Base-by-base conservation (phyloP, 352 stramenopile genomes). In the Thraustochytrium striatum region DNA sequence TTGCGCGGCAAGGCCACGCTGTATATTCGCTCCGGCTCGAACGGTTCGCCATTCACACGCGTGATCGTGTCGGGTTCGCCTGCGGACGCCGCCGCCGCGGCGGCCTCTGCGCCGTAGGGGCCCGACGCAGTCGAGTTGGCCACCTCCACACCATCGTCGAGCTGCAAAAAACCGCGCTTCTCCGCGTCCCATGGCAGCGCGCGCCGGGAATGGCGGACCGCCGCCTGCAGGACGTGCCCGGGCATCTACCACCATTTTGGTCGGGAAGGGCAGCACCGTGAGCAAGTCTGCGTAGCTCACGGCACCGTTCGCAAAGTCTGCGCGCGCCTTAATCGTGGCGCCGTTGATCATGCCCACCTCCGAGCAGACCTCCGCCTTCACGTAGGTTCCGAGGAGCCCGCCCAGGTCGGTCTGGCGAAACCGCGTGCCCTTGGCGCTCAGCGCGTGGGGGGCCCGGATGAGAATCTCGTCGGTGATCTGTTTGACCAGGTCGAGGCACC, bases 261-360 rank as follows among this genome's bases (percentile, higher is more conserved):
- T 75, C 0, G 65, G 65, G 41, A 75, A 75, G 25, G 65, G 65
- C 1, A 75, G 65, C 39, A 75, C 41, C 8, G 65, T 70, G 32
- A 61, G 43, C 30, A 75, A 43, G 41, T 72, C 65, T 13, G 65
- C 44, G 39, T 55, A 38, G 16, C 30, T 55, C 41, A 75, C 52
- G n/a, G 25, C 30, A 2, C 65, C 65, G 16, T 16, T 5, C 13
- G 41, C 16, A 2, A 70, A 75, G 32, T 75, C 65, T 5, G 28
- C 9, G 8, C 16, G 39, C 19, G 65, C 65, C 32, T 75, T 75
- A 5, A 75, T 75, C 1, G 65, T 75, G 47, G 65, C 65, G 35
- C 65, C 65, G 25, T 75, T 75, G 36, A 75, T 75, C 44, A 75
- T 58, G 52, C 41, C 65, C 7, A 70, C 65, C 25, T 75, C 65